Evolutionary conservation across 495 filamentous ascomycete species (phyloP).

Genomic region (Penicillium crystallinum): DNA sequence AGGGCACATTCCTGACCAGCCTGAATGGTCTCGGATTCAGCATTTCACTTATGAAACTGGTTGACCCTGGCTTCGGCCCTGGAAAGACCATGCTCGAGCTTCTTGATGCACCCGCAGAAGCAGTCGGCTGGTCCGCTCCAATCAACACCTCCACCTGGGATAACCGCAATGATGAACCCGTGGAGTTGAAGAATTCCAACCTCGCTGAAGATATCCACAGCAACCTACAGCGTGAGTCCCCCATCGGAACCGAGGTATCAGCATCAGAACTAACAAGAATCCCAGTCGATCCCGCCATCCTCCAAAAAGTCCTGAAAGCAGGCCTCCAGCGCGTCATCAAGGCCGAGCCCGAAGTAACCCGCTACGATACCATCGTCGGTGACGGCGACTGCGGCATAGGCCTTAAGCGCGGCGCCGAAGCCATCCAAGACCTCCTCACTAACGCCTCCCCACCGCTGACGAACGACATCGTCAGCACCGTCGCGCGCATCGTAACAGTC

Average conservation of each 20-base stretch:
- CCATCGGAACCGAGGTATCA: neutral
- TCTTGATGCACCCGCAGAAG: conserved; percentile 79
- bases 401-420: conserved; percentile 85
- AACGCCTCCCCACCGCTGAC: conserved; percentile 46
- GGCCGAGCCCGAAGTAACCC: conserved; percentile 79
- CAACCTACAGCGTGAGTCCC: conserved; percentile 56
- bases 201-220: conserved; percentile 53
- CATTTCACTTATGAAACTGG: conserved; percentile 74
- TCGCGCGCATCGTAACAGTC: conserved; percentile 70
- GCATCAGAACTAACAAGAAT: conserved; percentile 14
- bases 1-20: conserved; percentile 69
- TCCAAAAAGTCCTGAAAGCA: conserved; percentile 57
- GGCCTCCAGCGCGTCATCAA: conserved; percentile 67
- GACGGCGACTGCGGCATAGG: conserved; percentile 95
- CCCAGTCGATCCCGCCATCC: conserved; percentile 54
- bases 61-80: conserved; percentile 69
- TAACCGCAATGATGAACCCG: conserved; percentile 34
- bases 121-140: conserved; percentile 76
- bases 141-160: conserved; percentile 56
- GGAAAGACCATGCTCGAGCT: conserved; percentile 80
- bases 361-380: conserved; percentile 86
- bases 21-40: conserved; percentile 92
- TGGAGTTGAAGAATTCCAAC: conserved; percentile 52
- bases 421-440: conserved; percentile 62
- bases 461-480: conserved; percentile 65